These are phyloP conservation scores for Cyclostephanos invisitatus DNA, from an alignment of 108 stramenopile genomes.

Conservation along the genomic window DNA sequence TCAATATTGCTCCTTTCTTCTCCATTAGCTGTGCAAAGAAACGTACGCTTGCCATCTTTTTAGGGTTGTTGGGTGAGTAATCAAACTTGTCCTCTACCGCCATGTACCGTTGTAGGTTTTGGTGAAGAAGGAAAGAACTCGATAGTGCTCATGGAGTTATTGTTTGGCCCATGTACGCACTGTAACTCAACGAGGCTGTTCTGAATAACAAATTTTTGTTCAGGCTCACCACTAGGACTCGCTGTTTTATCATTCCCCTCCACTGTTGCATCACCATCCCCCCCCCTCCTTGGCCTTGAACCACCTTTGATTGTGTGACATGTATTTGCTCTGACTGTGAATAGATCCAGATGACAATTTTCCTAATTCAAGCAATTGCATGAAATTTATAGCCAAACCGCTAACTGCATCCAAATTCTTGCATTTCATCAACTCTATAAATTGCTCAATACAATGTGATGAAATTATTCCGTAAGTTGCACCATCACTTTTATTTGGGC, in stretches of 20 bases:
- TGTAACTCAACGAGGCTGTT: conserved; percentile 14
- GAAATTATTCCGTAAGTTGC: no score
- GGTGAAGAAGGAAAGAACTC: conserved; percentile 28
- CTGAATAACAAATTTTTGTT: conserved; percentile 5
- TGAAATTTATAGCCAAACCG: conserved; percentile 1
- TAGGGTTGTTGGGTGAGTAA: background rate
- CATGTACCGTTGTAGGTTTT: conserved; percentile 35
- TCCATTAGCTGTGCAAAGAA: conserved; percentile 20
- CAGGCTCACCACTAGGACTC: background rate
- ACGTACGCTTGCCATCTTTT: conserved; percentile 7
- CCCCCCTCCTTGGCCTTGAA: background rate
- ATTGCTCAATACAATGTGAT: background rate
- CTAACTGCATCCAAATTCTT: background rate
- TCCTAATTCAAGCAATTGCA: conserved; percentile 25
- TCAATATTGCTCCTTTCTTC: conserved; percentile 11
- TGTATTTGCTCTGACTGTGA: conserved; percentile 6
- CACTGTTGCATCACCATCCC: background rate
- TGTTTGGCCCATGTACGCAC: conserved; percentile 2
- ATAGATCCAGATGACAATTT: background rate
- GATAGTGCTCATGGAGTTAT: conserved; percentile 6
- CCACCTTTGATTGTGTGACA: background rate
- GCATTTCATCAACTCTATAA: conserved; percentile 5
- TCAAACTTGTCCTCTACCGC: conserved; percentile 5
- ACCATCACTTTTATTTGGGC: no score
- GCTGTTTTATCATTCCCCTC: background rate